Conservation (phyloP, 2,329 filamentous ascomycete genomes). For the Sphaerulina musiva region DNA sequence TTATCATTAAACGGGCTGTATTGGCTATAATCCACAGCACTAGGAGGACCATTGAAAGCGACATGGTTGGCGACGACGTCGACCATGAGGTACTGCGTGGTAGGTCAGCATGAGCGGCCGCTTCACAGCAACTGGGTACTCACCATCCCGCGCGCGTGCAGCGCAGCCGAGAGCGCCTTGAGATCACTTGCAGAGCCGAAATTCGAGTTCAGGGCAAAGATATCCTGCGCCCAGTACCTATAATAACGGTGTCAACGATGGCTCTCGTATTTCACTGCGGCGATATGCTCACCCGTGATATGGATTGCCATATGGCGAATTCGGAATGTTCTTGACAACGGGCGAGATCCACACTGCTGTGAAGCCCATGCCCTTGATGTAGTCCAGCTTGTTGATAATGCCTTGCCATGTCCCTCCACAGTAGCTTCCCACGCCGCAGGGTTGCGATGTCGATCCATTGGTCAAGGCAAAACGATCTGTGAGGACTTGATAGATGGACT, state of each 20-base stretch:
- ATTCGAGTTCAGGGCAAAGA: constrained; percentile 37
- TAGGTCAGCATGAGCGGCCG: background rate
- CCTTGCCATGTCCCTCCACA: constrained; percentile 47
- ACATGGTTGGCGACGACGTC: constrained; percentile 45
- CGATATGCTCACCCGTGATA: constrained; percentile 36
- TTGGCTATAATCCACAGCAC: constrained; percentile 28
- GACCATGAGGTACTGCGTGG: constrained; percentile 39
- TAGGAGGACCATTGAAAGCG: constrained; percentile 30
- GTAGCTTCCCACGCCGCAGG: constrained; percentile 39
- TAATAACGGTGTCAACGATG: background rate
- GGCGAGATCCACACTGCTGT: constrained; percentile 39
- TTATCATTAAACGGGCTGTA: constrained; percentile 37
- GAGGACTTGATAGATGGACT: constrained; percentile 54
- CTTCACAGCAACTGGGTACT: background rate
- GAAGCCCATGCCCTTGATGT: constrained; percentile 47
- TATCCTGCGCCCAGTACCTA: constrained; percentile 19
- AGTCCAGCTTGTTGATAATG: constrained; percentile 41
- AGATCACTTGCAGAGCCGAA: constrained; percentile 44
- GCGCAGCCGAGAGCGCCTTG: constrained; percentile 37
- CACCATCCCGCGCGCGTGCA: constrained; percentile 43
- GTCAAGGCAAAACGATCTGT: constrained; percentile 52
- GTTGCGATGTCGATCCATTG: constrained; percentile 39
- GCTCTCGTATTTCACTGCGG: background rate
- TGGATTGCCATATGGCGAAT: constrained; percentile 36
- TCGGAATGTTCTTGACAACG: constrained; percentile 37